Base-by-base conservation (phyloP, 441 rosid species). In the Adansonia gregorii region DNA sequence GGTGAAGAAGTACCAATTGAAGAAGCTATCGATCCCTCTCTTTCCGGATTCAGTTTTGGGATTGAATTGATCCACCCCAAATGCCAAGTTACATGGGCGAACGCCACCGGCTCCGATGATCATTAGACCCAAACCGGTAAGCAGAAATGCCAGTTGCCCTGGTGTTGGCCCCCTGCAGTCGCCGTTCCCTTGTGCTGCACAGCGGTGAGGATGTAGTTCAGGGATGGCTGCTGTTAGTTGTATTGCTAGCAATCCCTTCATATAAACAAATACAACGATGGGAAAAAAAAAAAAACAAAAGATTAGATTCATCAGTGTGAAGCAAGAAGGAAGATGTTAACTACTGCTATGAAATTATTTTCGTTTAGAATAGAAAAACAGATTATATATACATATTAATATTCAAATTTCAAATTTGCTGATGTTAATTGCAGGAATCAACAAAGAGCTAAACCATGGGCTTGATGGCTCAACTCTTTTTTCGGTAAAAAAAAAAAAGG, bases 1-100 rank as follows among this genome's bases (percentile, higher is more conserved):
- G 75, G 83, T 73, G 59, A 81, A 81, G 75, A 72, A 67, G 72
- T 81, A 81, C 83, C 83, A 81, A 51, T 81, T 81, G 76, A 81
- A 77, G 75, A 81, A 81, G 78, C 83, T 81, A 15, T 52, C 67
- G 49, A 81, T 81, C 17, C 83, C 83, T 49, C 66, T 77, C 56
- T 81, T 77, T 8, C 83, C 83, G 2, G 83, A 58, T 24, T 60
- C 75, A 6, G 83, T 73, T 17, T 73, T 73, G 0, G 83, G 83
- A 51, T 81, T 81, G 70, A 77, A 77, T 51, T 77, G 80, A 14
- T 77, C 80, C 6, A 22, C 75, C 27, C 76, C 80, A 35, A 73
- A 81, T 17, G 83, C 83, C 17, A 81, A 51, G 71, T 77, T 81
- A 61, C 83, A 81, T 20, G 83, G 83, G 4, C 83, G 31, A 11